Conservation (phyloP, 441 rosid species). For the Geranium incanum region DNA sequence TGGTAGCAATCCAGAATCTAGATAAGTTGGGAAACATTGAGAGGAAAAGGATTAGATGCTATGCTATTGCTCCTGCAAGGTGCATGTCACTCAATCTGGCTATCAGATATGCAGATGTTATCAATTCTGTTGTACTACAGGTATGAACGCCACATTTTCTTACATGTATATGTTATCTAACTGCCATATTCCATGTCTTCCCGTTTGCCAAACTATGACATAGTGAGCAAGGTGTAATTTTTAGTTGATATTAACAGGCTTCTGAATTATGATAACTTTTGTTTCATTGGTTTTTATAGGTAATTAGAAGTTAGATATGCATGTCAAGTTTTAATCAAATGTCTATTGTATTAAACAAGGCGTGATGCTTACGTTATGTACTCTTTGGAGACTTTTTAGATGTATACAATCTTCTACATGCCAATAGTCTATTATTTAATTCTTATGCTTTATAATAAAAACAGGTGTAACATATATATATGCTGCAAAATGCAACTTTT, state of each 20-base stretch:
- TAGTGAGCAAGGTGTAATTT: too few species aligned
- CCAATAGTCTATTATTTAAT: too few species aligned
- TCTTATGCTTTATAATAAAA: too few species aligned
- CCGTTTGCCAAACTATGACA: too few species aligned
- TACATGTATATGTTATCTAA: background rate
- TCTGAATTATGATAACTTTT: too few species aligned
- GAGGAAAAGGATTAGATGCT: constrained; percentile 54
- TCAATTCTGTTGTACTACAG: constrained; percentile 75
- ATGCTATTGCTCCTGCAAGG: constrained; percentile 80
- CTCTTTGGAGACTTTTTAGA: too few species aligned
- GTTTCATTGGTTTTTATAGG: background rate
- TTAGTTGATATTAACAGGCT: too few species aligned
- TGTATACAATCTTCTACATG: too few species aligned
- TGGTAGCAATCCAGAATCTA: constrained; percentile 44
- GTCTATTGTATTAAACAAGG: background rate
- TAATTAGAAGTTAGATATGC: background rate
- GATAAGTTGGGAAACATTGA: constrained; percentile 55
- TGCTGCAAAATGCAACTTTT: too few species aligned
- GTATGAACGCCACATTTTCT: constrained; percentile 29
- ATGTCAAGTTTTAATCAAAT: background rate
- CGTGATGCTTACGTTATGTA: too few species aligned
- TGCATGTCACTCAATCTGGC: constrained; percentile 94
- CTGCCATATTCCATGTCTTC: too few species aligned
- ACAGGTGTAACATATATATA: too few species aligned
- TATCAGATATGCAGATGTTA: constrained; percentile 87